phyloP scores from a whole-genome alignment of 2,329 filamentous ascomycete genomes.

The Hymenotorrendiella dingleyae region DNA sequence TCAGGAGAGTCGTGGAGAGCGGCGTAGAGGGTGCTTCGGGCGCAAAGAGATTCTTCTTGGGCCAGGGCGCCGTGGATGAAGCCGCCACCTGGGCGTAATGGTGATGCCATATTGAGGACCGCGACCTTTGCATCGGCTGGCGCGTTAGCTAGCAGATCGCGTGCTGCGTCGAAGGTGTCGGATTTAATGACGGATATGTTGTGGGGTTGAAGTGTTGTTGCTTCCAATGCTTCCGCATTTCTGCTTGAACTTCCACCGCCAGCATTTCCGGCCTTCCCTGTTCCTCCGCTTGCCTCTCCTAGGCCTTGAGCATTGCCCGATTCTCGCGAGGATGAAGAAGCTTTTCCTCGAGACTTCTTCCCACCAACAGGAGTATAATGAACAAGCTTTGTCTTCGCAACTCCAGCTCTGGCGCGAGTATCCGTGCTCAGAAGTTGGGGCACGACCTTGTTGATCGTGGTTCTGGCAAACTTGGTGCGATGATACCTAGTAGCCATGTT shows the following conservation, averaged over 20 bases:
- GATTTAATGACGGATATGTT: conserved; percentile 42
- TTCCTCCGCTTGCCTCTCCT: conserved; percentile 61
- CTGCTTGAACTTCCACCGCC: conserved; percentile 37
- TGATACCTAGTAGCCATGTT: conserved; percentile 11
- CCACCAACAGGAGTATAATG: conserved; percentile 31
- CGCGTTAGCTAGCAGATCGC: conserved; percentile 32
- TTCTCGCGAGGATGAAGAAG: conserved; percentile 55
- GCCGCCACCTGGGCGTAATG: conserved; percentile 52
- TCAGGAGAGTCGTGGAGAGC: conserved; percentile 37
- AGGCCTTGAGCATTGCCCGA: conserved; percentile 60
- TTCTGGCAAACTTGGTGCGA: conserved; percentile 20
- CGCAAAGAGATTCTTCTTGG: conserved; percentile 66
- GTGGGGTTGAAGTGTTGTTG: not conserved
- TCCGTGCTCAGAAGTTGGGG: conserved; percentile 17
- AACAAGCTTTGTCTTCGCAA: conserved; percentile 16
- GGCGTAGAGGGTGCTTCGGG: conserved; percentile 49
- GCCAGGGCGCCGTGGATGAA: conserved; percentile 56
- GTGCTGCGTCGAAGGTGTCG: conserved; percentile 53
- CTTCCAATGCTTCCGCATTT: too few species aligned
- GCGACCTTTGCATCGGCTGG: conserved; percentile 39
- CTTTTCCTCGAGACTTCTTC: too few species aligned
- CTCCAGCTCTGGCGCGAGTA: conserved; percentile 9
- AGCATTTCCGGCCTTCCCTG: conserved; percentile 58
- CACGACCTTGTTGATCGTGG: conserved; percentile 20
- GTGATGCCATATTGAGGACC: conserved; percentile 62